These are phyloP conservation scores for Arthroderma uncinatum DNA, from an alignment of 2,329 filamentous ascomycete genomes.

Conservation along the genomic window DNA sequence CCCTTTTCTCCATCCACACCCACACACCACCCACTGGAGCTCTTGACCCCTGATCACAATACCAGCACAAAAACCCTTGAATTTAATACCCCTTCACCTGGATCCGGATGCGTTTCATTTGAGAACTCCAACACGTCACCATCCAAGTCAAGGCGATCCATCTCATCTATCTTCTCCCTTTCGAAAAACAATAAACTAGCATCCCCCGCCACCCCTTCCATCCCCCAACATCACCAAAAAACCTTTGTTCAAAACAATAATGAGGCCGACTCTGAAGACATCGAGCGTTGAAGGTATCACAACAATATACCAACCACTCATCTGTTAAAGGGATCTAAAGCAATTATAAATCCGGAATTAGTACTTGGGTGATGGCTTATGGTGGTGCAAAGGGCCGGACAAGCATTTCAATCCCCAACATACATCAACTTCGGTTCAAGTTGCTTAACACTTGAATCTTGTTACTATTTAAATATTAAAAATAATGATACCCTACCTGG, in stretches of 20 bases:
- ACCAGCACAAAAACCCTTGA: conserved; percentile 2
- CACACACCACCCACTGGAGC: background rate
- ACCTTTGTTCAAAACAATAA: background rate
- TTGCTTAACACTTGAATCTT: conserved; percentile 4
- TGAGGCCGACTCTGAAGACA: background rate
- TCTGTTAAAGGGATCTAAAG: background rate
- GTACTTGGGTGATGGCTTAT: background rate
- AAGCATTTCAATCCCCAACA: background rate
- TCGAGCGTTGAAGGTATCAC: background rate
- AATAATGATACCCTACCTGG: background rate
- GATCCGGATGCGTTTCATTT: background rate
- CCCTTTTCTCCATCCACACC: background rate
- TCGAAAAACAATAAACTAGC: background rate
- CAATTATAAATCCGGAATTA: background rate
- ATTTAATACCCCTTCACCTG: background rate
- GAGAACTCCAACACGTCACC: background rate
- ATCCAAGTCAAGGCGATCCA: background rate
- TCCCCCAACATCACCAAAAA: background rate
- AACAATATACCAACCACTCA: background rate
- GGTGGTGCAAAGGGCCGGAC: background rate
- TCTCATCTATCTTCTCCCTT: background rate
- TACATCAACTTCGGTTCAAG: background rate
- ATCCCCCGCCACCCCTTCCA: background rate
- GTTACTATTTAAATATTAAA: background rate
- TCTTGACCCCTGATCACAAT: background rate